Base-by-base conservation (phyloP, 768 basidiomycete genomes). In the Imleria badia region DNA sequence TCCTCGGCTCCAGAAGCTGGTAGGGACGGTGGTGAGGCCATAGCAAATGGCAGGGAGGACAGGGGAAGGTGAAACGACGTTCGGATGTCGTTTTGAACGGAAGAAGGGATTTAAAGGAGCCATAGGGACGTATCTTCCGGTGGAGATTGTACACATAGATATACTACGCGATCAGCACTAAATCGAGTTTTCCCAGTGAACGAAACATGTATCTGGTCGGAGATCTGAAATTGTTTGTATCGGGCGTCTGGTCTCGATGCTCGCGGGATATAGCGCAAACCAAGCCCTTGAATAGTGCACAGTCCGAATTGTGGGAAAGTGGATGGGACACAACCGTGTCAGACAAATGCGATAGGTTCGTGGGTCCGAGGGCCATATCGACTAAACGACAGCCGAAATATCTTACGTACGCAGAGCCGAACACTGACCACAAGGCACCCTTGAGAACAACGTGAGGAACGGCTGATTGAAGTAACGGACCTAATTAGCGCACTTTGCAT, bases 81-180 rank as follows among this genome's bases (percentile, higher is more conserved):
- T 59, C 52, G 50, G 48, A 54, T 59, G 69, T 58, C 48, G 59
- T 56, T n/a, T 61, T 59, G 52, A 50, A 62, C 54, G 58, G 57
- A 51, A 57, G 53, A 51, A 55, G 64, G 65, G 56, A 62, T 68
- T 69, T 70, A 72, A 70, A 67, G 57, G 68, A 62, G 54, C 34
- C 49, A 66, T 58, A 54, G 47, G 62, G 61, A 52, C 50, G 46
- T 54, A 57, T 65, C 67, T 63, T 51, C 61, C 67, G 67, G 70
- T 70, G 58, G 67, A 69, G 66, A 70, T 72, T 72, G 64, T 71
- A 65, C 63, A 71, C 67, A 67, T 71, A 73, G 71, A 73, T 73
- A 71, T 67, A 72, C 68, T 70, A 73, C 70, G 70, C 62, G 70
- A 71, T 73, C 70, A 73, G 62, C 60, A 62, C 71, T 67, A 71